Percentiles rank a stretch among this genome's conserved stretches.
These are phyloP conservation scores for Colletotrichum eremochloae DNA, from an alignment of 2,329 filamentous ascomycete species.

Conservation along the genomic window DNA sequence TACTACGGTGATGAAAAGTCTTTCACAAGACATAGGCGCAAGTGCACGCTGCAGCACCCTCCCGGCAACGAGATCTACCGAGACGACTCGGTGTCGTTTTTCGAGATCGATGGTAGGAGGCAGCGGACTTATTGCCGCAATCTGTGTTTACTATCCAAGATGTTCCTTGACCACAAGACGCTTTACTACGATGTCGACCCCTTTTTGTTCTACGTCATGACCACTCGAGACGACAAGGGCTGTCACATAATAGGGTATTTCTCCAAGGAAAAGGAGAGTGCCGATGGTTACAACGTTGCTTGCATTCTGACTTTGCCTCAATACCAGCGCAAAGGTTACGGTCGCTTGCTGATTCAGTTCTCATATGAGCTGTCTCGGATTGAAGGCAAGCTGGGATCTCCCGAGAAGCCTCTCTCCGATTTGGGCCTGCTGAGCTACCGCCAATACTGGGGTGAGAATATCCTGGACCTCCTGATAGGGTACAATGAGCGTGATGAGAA, in stretches of 20 bases:
- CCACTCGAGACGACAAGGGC: constrained; percentile 86
- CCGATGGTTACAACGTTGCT: constrained; percentile 96
- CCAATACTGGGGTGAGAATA: constrained; percentile 97
- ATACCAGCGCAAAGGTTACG: constrained; percentile 95
- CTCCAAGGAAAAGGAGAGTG: constrained; percentile 97
- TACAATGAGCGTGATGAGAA: constrained; percentile 76
- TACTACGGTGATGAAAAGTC: constrained; percentile 89
- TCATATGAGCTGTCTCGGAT: constrained; percentile 97
- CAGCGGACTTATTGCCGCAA: constrained; percentile 98
- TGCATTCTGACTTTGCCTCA: constrained; percentile 98
- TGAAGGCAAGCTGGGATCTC: constrained; percentile 93
- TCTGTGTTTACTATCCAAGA: constrained; percentile 91
- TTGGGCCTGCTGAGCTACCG: constrained; percentile 93
- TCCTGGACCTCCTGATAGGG: constrained; percentile 87
- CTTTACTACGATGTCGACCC: constrained; percentile 99
- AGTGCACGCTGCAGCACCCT: constrained; percentile 92
- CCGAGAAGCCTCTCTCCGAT: constrained; percentile 96
- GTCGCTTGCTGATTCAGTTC: constrained; percentile 93
- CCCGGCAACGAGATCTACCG: constrained; percentile 99
- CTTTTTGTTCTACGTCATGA: constrained; percentile 99
- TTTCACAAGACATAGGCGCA: constrained; percentile 87
- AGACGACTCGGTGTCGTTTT: constrained; percentile 93
- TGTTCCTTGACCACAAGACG: constrained; percentile 98
- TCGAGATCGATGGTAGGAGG: constrained; percentile 94
- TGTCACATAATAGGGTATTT: constrained; percentile 99